These are phyloP conservation scores for Flaveria sonorensis DNA, from an alignment of 129 eudicot genomes.

Conservation along the genomic window DNA sequence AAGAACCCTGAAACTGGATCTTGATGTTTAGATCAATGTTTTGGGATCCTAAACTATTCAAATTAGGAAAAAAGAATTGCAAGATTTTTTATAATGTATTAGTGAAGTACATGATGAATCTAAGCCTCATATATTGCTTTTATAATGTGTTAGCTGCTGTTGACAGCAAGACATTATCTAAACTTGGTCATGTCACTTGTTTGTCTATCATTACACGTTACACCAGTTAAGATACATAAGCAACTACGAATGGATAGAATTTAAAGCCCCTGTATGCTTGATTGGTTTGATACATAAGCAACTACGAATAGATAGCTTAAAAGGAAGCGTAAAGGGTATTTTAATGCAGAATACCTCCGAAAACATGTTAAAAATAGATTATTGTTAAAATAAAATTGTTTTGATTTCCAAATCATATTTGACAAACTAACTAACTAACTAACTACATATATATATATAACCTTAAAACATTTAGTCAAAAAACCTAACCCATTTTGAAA, in stretches of 20 bases:
- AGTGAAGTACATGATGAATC: not conserved
- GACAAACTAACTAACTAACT: not conserved
- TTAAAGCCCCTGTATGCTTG: too few species aligned
- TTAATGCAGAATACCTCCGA: not conserved
- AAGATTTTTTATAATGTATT: not conserved
- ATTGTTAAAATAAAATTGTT: too few species aligned
- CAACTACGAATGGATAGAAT: too few species aligned
- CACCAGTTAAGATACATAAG: not conserved
- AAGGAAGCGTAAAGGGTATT: too few species aligned
- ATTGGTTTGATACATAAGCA: too few species aligned
- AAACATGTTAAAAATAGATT: not conserved
- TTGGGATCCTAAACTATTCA: not conserved
- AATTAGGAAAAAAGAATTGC: not conserved
- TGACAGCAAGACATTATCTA: not conserved
- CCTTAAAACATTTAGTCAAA: not conserved
- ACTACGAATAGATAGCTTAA: too few species aligned
- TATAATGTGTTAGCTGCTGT: not conserved
- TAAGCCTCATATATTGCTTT: slow-evolving; percentile 4
- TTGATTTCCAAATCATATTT: not conserved
- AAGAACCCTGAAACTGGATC: not conserved
- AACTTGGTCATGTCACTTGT: not conserved
- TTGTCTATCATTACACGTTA: not conserved
- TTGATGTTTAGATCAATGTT: not conserved
- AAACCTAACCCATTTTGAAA: not conserved
- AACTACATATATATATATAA: too few species aligned